Base-by-base conservation (phyloP, 345 rosid genomes). In the Jatropha curcas region DNA sequence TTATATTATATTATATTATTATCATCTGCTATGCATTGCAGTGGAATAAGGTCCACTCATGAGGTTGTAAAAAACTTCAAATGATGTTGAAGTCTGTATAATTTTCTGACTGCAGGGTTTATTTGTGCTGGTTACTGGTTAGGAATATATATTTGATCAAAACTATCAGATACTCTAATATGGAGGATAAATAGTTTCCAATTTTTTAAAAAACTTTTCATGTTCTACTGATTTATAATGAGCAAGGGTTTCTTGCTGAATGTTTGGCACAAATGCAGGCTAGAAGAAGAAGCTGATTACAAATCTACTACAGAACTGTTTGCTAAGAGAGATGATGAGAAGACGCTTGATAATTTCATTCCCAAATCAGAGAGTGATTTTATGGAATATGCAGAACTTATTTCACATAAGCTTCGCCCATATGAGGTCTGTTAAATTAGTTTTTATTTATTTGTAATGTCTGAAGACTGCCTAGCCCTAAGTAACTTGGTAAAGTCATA, bases 291-390 rank as follows among this genome's bases (percentile, higher is more conserved):
- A 86, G 92, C 98, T 28, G 99, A 93, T 77, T 93, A 84, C 79
- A 77, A 41, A 68, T 78, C 92, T 66, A 93, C 98, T 25, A 74
- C 82, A 65, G 97, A 93, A 72, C 85, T 96, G 62, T 96, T 93
- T 48, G 82, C 82, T 19, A 82, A 80, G 63, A 89, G 72, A 74
- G 90, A 51, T 25, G 94, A 88, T 72, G 96, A 84, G 58, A 88
- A 84, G 62, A 83, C 74, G 28, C 80, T 89, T 8, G 92, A 93
- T 64, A 80, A 65, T 75, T 93, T 93, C 77, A 91, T 96, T 79
- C 99, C 98, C 20, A 91, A 96, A 83, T 87, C 99, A 30, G 98
- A 96, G 85, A 83, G 87, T 68, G 99, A 96, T 76, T 96, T 93
- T 71, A 1, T 48, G 78, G 99, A 93, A 79, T 96, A 91, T 83